Evolutionary conservation across 2,329 filamentous ascomycete genomes (phyloP), one percentile per base, ranked within the genome.

Genomic region (Chalaropsis thielavioides): DNA sequence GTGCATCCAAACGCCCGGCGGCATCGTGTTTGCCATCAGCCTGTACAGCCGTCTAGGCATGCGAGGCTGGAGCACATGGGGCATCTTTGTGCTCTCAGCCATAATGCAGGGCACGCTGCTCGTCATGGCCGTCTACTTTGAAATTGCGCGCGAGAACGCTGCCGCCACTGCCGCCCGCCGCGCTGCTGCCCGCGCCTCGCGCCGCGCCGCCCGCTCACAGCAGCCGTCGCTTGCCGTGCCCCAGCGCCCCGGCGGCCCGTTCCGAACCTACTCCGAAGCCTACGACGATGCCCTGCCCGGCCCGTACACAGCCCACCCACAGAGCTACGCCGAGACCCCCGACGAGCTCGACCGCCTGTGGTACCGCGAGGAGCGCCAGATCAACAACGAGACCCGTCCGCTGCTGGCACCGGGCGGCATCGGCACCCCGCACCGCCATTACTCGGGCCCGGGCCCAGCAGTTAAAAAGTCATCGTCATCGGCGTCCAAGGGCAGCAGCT

Each of bases 1-100:
- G 92, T 88, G 89, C 73, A 96, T 99, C 41, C 94, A 99, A 74
- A 96, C 92, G 0, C 94, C 94, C 0, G 94, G 94, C 0, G 91
- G 90, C 67, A 86, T 96, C 70, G 77, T 99, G 6, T 97, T 95
- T 76, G 91, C 92, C 0, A 86, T 82, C 13, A 96, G 91, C 73
- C 77, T 99, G 54, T 90, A 87, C 62, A 84, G 83, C 7, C 83
- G 94, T 58, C 80, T 96, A 22, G 94, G 94, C 0, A 80, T 80
- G 71, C 84, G 82, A 41, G 92, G 92, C 0, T 99, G 94, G 94
- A 96, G 92, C 75, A 90, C 91, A 0, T 99, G 94, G 94, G 86
- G 90, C 10, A 86, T 97, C 15, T 95, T 92, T 72, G 80, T 96
- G 56, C 80, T 97, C 62, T 96, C 92, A 0, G 94, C 92, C 1